phyloP scores from a whole-genome alignment of 2,329 filamentous ascomycete species.

The Alternaria incomplexa region DNA sequence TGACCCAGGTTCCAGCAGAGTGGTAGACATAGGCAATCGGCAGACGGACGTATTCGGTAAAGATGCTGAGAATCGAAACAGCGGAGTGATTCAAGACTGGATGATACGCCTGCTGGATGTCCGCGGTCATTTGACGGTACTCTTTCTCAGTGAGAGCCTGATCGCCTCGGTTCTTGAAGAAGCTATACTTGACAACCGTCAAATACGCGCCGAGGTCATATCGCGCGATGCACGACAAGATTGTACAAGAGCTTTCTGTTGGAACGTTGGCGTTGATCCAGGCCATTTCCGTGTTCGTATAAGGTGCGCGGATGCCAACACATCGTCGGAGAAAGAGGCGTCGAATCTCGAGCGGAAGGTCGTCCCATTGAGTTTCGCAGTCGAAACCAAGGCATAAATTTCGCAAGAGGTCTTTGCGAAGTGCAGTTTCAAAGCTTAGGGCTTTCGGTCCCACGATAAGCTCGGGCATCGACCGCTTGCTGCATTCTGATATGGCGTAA shows the following conservation, averaged over 20 bases:
- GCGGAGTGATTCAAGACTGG: constrained; percentile 39
- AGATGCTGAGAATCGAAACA: constrained; percentile 28
- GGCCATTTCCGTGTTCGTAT: constrained; percentile 51
- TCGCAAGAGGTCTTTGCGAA: constrained; percentile 55
- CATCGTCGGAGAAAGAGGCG: constrained; percentile 55
- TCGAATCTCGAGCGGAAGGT: constrained; percentile 55
- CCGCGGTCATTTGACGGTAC: constrained; percentile 41
- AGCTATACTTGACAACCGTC: constrained; percentile 41
- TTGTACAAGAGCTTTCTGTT: constrained; percentile 48
- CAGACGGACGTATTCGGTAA: constrained; percentile 36
- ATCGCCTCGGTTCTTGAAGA: constrained; percentile 34
- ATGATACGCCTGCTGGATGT: constrained; percentile 41
- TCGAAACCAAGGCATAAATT: constrained; percentile 58
- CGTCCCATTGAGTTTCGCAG: constrained; percentile 60
- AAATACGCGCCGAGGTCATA: constrained; percentile 57
- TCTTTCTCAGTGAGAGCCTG: constrained; percentile 34
- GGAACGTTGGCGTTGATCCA: constrained; percentile 55
- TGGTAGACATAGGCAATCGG: constrained; percentile 53
- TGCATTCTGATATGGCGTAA: constrained; percentile 41
- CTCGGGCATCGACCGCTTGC: constrained; percentile 42
- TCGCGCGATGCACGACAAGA: constrained; percentile 52
- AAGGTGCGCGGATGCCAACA: constrained; percentile 49
- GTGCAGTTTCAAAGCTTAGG: constrained; percentile 26
- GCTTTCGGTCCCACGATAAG: constrained; percentile 23
- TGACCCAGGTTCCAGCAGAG: constrained; percentile 51